Evolutionary conservation across 345 rosid species (phyloP).

Genomic region (Hypericum perforatum): DNA sequence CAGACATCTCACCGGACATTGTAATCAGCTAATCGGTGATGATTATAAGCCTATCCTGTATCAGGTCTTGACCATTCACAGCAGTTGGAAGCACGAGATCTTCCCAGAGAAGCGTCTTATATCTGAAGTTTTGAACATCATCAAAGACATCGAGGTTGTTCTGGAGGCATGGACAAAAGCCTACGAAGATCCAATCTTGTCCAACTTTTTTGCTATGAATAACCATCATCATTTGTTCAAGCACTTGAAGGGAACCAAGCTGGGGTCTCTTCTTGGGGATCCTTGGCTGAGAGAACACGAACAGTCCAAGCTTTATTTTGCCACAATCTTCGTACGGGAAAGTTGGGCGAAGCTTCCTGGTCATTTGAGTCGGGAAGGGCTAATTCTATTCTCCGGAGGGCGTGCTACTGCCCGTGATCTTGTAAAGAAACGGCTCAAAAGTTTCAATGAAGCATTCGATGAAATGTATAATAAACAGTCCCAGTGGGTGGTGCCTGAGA

Average conservation of each 20-base stretch:
- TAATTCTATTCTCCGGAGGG: conserved; percentile 91
- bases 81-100: conserved; percentile 85
- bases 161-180: conserved; percentile 77
- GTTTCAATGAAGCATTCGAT: conserved; percentile 87
- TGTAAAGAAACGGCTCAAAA: conserved; percentile 81
- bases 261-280: conserved; percentile 73
- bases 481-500: conserved; percentile 62
- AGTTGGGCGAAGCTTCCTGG: conserved; percentile 89
- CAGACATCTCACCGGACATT: conserved; percentile 78
- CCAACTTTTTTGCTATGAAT: conserved; percentile 77
- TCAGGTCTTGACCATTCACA: conserved; percentile 76
- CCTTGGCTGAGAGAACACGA: conserved; percentile 83
- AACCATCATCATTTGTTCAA: conserved; percentile 84
- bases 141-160: conserved; percentile 65
- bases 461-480: conserved; percentile 74
- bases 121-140: conserved; percentile 52
- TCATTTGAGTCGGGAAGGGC: conserved; percentile 91
- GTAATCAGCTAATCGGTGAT: conserved; percentile 79
- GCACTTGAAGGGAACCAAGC: conserved; percentile 72
- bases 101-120: conserved; percentile 80
- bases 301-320: conserved; percentile 61
- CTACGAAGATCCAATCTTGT: conserved; percentile 47
- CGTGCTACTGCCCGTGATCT: conserved; percentile 99
- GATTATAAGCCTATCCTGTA: conserved; percentile 64
- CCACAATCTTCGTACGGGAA: conserved; percentile 57